phyloP scores from a whole-genome alignment of 2,329 filamentous ascomycete genomes.

The Neoarthrinium moseri region DNA sequence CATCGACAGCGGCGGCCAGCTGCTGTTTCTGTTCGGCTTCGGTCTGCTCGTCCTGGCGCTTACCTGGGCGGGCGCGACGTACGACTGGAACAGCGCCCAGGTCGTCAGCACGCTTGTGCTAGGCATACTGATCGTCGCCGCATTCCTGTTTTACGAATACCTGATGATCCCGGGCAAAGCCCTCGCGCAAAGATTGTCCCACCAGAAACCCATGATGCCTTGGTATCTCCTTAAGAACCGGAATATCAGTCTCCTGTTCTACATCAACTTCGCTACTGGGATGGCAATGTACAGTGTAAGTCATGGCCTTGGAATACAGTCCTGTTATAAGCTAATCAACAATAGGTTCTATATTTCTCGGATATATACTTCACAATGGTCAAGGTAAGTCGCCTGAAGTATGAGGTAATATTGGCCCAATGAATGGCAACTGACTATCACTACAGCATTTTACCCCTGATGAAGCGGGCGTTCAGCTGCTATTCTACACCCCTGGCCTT shows the following conservation, averaged over 20 bases:
- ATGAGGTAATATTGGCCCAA: neutral
- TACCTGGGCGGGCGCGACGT: constrained; percentile 55
- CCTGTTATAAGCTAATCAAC: neutral
- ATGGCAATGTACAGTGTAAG: constrained; percentile 49
- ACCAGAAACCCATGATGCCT: constrained; percentile 63
- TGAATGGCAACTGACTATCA: constrained; percentile 5
- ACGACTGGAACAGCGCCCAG: constrained; percentile 47
- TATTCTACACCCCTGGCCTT: constrained; percentile 65
- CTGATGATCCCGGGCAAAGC: constrained; percentile 48
- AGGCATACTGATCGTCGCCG: constrained; percentile 37
- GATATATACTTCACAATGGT: constrained; percentile 67
- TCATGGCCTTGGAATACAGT: neutral
- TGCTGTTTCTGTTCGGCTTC: constrained; percentile 54
- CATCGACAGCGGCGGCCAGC: constrained; percentile 54
- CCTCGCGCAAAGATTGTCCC: constrained; percentile 47
- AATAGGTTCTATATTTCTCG: constrained; percentile 63
- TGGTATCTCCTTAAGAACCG: constrained; percentile 55
- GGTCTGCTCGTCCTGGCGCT: constrained; percentile 53
- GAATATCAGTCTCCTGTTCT: constrained; percentile 61
- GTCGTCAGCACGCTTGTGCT: constrained; percentile 49
- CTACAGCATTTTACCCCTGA: constrained; percentile 43
- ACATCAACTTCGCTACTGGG: constrained; percentile 60
- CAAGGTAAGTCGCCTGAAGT: constrained; percentile 20
- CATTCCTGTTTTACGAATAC: constrained; percentile 52
- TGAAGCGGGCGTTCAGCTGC: constrained; percentile 53